These are phyloP conservation scores for Termitomyces sp. DNA, from an alignment of 768 basidiomycete species.

Conservation along the genomic window DNA sequence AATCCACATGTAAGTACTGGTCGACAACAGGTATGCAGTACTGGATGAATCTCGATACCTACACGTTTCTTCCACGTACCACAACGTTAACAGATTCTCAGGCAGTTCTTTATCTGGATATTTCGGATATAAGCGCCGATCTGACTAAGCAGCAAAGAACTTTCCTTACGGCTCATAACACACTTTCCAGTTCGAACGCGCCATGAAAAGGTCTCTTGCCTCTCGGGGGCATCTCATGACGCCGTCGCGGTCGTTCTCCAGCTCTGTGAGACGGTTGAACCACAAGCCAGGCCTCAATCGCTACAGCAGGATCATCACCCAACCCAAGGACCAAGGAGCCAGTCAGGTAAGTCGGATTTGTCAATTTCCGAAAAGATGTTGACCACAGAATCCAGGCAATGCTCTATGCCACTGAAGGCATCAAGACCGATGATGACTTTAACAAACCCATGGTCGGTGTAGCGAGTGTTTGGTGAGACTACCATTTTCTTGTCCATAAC, in stretches of 20 bases:
- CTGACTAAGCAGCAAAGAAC: conserved; percentile 15
- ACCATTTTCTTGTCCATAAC: neutral
- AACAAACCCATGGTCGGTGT: conserved; percentile 97
- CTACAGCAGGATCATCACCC: conserved; percentile 80
- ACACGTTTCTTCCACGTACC: no score
- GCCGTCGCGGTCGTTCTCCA: conserved; percentile 34
- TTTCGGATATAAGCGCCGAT: conserved; percentile 14
- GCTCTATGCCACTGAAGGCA: conserved; percentile 97
- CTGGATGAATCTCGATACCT: no score
- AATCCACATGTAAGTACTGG: conserved; percentile 23
- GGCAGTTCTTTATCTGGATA: no score
- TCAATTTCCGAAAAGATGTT: conserved; percentile 1
- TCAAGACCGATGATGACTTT: conserved; percentile 78
- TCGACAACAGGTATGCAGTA: no score
- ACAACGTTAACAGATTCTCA: no score
- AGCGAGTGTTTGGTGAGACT: conserved; percentile 87
- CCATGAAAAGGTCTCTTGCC: conserved; percentile 22
- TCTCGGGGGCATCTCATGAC: conserved; percentile 19
- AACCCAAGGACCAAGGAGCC: conserved; percentile 92
- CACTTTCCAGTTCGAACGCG: conserved; percentile 3
- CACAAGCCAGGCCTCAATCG: conserved; percentile 51
- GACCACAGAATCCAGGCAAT: conserved; percentile 65
- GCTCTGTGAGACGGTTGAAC: conserved; percentile 32
- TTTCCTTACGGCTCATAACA: neutral
- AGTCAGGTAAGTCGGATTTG: conserved; percentile 60